These are phyloP conservation scores for Emergomyces africanus DNA, from an alignment of 2,329 filamentous ascomycete genomes.

Conservation along the genomic window DNA sequence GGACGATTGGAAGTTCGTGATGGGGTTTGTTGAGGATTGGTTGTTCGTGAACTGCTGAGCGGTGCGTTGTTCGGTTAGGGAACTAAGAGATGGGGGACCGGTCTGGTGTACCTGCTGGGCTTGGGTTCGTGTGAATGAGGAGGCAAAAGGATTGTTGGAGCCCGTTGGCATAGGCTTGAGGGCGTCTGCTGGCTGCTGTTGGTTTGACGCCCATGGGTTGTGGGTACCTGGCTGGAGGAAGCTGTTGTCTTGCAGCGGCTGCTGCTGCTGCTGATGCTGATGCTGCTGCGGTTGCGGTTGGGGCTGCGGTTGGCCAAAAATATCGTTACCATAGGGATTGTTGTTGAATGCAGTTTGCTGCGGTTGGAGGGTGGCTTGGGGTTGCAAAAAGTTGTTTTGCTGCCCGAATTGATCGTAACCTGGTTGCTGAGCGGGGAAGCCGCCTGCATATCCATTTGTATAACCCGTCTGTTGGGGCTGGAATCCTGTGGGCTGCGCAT, in stretches of 20 bases:
- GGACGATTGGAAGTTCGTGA: conserved; percentile 35
- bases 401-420: conserved; percentile 48
- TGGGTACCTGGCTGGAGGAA: conserved; percentile 68
- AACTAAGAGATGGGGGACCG: conserved; percentile 57
- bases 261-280: conserved; percentile 34
- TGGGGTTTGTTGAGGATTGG: conserved; percentile 41
- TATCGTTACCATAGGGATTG: conserved; percentile 42
- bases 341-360: conserved; percentile 47
- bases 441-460: conserved; percentile 56
- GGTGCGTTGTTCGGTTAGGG: conserved; percentile 73
- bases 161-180: conserved; percentile 78
- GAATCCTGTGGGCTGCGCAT: conserved; percentile 67
- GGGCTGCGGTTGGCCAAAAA: conserved; percentile 35
- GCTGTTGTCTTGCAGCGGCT: conserved; percentile 44
- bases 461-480: conserved; percentile 48
- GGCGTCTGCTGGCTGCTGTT: conserved; percentile 44
- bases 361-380: conserved; percentile 40
- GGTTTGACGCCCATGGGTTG: conserved; percentile 75
- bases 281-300: conserved; percentile 37
- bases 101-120: conserved; percentile 38
- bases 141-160: conserved; percentile 94
- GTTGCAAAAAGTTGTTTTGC: conserved; percentile 26
- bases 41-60: conserved; percentile 42
- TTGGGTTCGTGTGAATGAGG: conserved; percentile 49
- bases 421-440: conserved; percentile 56